A percentile compares a stretch with the other conserved stretches of the same genome.
Conservation (phyloP, 2,329 filamentous ascomycete genomes). For the Claviceps pazoutovae region DNA sequence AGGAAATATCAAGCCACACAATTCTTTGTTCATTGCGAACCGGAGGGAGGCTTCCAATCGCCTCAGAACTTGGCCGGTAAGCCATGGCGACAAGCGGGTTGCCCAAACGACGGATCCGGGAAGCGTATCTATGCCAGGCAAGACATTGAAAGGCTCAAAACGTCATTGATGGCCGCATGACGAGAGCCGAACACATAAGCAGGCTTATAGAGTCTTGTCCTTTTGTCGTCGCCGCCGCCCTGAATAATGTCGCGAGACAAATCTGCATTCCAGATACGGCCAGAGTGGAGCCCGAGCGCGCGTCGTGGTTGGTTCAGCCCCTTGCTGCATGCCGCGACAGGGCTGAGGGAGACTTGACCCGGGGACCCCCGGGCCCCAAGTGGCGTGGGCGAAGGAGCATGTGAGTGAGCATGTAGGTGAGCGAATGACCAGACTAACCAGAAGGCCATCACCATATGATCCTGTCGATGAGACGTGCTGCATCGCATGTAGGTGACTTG, state of each 20-base stretch:
- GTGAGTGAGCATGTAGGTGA: too few species aligned
- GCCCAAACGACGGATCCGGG: background rate
- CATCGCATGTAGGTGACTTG: too few species aligned
- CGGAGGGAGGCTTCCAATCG: background rate
- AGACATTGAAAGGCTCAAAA: background rate
- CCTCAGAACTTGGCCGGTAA: background rate
- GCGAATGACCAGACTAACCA: too few species aligned
- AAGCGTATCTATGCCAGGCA: background rate
- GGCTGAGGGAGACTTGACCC: constrained; percentile 2
- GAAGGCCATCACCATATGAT: too few species aligned
- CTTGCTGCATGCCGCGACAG: constrained; percentile 7
- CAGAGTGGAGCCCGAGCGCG: background rate
- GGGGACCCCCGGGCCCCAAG: too few species aligned
- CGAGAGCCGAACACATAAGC: too few species aligned
- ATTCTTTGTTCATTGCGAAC: constrained; percentile 1
- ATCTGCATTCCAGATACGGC: constrained; percentile 7
- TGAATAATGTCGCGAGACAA: constrained; percentile 2
- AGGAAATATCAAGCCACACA: background rate
- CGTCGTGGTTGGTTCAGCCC: constrained; percentile 1
- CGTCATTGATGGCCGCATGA: background rate
- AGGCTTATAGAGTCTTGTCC: too few species aligned
- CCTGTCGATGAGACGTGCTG: too few species aligned
- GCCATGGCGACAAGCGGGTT: background rate
- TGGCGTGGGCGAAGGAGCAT: too few species aligned
- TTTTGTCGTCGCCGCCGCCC: background rate